Conservation (phyloP, 192 early-diverging fungal genomes). For the Martensiomyces pterosporus region DNA sequence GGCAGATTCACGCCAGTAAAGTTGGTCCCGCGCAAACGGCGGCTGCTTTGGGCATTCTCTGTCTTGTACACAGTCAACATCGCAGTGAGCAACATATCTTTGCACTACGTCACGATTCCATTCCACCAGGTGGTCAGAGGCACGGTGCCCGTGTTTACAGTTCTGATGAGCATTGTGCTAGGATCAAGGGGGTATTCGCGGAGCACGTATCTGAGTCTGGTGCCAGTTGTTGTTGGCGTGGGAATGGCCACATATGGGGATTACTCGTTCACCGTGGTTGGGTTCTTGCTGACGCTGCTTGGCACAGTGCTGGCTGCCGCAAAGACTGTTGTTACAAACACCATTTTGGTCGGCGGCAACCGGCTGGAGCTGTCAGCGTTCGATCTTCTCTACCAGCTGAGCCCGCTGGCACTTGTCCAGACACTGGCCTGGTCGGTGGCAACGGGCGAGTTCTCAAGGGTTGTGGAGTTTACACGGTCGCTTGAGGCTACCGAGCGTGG, state of each 20-base stretch:
- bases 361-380: constrained; percentile 72
- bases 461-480: constrained; percentile 13
- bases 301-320: constrained; percentile 73
- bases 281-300: constrained; percentile 72
- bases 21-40: constrained; percentile 56
- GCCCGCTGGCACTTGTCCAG: constrained; percentile 71
- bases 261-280: constrained; percentile 66
- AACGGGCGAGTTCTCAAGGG: constrained; percentile 61
- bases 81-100: constrained; percentile 76
- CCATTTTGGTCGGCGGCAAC: constrained; percentile 64
- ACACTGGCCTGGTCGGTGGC: constrained; percentile 59
- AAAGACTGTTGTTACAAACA: constrained; percentile 84
- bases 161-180: constrained; percentile 60
- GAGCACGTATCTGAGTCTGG: constrained; percentile 36
- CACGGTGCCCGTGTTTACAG: constrained; percentile 78
- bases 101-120: constrained; percentile 61
- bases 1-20: constrained; percentile 54
- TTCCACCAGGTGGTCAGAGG: constrained; percentile 83
- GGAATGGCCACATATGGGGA: constrained; percentile 80
- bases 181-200: constrained; percentile 26
- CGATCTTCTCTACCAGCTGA: constrained; percentile 76
- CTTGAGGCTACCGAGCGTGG: neutral
- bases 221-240: constrained; percentile 68
- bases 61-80: constrained; percentile 88
- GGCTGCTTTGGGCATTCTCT: constrained; percentile 72